phyloP scores from a whole-genome alignment of 257 asterid species.

The Paulownia fortunei region DNA sequence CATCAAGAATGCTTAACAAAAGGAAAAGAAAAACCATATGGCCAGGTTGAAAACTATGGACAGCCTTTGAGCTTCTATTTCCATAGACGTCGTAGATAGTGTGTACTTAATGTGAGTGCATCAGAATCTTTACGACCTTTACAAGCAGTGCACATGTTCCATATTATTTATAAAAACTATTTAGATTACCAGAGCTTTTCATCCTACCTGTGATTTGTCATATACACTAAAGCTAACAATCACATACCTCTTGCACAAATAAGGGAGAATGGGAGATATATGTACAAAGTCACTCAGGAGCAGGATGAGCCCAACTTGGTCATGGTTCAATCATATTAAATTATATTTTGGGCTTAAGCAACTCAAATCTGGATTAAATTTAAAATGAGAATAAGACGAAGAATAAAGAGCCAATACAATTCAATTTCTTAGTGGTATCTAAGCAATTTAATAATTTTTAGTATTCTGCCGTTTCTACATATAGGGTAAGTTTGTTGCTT shows the following conservation, averaged over 20 bases:
- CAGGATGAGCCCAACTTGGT: background rate
- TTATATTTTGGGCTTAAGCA: background rate
- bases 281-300: too few relatives aligned
- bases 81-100: background rate
- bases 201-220: too few relatives aligned
- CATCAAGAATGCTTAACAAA: background rate
- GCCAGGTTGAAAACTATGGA: background rate
- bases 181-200: too few relatives aligned
- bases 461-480: background rate
- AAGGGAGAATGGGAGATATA: too few relatives aligned
- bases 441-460: background rate
- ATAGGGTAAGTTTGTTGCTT: background rate
- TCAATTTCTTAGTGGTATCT: background rate
- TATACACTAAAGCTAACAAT: too few relatives aligned
- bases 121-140: background rate
- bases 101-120: background rate
- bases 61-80: background rate
- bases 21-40: background rate
- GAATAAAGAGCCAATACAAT: background rate
- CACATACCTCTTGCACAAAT: too few relatives aligned
- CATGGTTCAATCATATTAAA: background rate
- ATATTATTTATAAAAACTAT: too few relatives aligned
- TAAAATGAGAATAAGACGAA: background rate
- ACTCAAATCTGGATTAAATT: background rate
- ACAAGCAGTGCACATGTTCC: background rate